Conservation (phyloP, 1,139 yeast species). For the Wickerhamomyces sp. region DNA sequence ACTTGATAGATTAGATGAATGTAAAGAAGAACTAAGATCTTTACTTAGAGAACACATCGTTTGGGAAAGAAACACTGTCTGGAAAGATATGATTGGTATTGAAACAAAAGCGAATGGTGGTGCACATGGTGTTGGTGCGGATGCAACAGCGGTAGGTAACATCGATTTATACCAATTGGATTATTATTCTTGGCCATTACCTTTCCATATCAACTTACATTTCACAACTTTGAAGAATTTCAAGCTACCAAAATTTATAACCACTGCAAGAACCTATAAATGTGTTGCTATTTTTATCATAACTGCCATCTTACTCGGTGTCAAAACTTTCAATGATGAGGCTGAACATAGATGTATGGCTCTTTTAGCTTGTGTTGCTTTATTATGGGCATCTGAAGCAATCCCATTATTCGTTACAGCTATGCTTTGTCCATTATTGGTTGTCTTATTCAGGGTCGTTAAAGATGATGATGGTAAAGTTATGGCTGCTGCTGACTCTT, state of each 20-base stretch:
- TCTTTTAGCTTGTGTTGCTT: conserved; percentile 60
- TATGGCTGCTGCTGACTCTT: conserved; percentile 49
- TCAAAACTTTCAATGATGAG: conserved; percentile 53
- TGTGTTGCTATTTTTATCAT: conserved; percentile 38
- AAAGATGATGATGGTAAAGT: conserved; percentile 50
- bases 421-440: conserved; percentile 51
- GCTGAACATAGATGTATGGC: conserved; percentile 67
- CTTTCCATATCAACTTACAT: conserved; percentile 35
- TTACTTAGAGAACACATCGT: conserved; percentile 68
- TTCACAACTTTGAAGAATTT: conserved; percentile 27
- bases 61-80: conserved; percentile 70
- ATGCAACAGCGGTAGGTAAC: conserved; percentile 19
- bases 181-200: conserved; percentile 26
- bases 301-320: conserved; percentile 44
- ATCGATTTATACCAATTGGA: conserved; percentile 23
- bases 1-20: conserved; percentile 23
- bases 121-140: conserved; percentile 16
- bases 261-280: conserved; percentile 37
- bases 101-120: conserved; percentile 40
- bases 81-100: conserved; percentile 67
- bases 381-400: conserved; percentile 71
- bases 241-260: conserved; percentile 33
- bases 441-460: conserved; percentile 50
- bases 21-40: conserved; percentile 40
- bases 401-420: conserved; percentile 68